A percentile compares a stretch with the other conserved stretches of the same genome.
Evolutionary conservation across 768 basidiomycete species (phyloP).

Genomic region (Pilatotrama ljubarskyi): DNA sequence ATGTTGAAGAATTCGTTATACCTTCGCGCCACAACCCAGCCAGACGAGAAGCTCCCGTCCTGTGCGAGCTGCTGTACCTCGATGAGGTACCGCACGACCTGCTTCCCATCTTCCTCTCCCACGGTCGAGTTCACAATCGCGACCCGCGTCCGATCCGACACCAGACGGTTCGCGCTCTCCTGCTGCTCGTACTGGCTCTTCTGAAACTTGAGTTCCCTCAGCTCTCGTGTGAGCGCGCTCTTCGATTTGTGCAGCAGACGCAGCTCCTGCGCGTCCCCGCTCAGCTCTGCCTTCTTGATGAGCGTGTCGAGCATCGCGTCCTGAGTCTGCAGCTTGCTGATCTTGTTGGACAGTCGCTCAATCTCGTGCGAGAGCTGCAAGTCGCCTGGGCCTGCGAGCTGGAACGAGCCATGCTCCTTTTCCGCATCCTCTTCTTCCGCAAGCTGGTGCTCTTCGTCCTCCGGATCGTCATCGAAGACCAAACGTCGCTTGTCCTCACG

Average conservation of each 20-base stretch:
- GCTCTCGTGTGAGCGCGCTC: constrained; percentile 76
- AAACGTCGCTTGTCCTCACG: constrained; percentile 13
- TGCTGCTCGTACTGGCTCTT: constrained; percentile 93
- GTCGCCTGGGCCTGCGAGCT: constrained; percentile 85
- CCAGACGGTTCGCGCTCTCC: constrained; percentile 84
- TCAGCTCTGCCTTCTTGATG: constrained; percentile 93
- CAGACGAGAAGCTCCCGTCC: constrained; percentile 77
- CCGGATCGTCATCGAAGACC: constrained; percentile 37
- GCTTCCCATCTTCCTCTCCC: constrained; percentile 83
- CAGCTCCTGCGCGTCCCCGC: constrained; percentile 86
- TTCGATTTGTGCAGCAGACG: constrained; percentile 80
- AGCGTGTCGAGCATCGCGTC: constrained; percentile 82
- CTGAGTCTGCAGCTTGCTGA: constrained; percentile 76
- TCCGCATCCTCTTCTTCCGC: constrained; percentile 42
- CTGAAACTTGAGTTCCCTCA: constrained; percentile 85
- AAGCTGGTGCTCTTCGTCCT: constrained; percentile 64
- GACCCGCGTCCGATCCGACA: constrained; percentile 83
- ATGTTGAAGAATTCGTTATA: constrained; percentile 95
- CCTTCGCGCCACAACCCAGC: constrained; percentile 91
- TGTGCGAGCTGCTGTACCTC: constrained; percentile 87
- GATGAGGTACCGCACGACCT: constrained; percentile 88
- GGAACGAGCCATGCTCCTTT: constrained; percentile 53
- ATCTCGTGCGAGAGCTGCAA: constrained; percentile 89
- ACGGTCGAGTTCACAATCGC: constrained; percentile 81
- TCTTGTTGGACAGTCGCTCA: constrained; percentile 69